Conservation (phyloP, 768 basidiomycete genomes). For the Tulasnella sp. region DNA sequence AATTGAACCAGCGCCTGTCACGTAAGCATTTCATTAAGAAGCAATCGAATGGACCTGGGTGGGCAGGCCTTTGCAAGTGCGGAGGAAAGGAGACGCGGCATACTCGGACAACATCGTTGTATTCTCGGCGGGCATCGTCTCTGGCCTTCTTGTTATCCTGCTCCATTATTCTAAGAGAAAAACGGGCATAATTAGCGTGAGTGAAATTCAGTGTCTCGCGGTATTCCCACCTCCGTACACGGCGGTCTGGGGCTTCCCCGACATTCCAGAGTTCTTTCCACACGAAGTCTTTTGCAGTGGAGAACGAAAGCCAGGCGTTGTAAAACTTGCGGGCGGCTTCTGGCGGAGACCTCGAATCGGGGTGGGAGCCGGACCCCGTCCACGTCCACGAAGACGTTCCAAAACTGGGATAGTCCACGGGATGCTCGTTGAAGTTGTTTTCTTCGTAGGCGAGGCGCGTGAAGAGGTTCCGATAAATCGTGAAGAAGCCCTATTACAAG, state of each 20-base stretch:
- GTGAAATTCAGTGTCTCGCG: neutral
- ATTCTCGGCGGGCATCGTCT: constrained; percentile 80
- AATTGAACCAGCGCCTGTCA: constrained; percentile 63
- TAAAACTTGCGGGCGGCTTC: constrained; percentile 69
- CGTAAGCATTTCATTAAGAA: neutral
- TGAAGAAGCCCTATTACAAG: constrained; percentile 70
- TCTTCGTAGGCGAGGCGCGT: constrained; percentile 77
- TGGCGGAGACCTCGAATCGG: neutral
- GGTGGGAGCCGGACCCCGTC: constrained; percentile 33
- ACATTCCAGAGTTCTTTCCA: constrained; percentile 84
- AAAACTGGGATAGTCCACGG: constrained; percentile 62
- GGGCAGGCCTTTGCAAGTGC: neutral
- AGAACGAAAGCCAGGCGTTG: constrained; percentile 75
- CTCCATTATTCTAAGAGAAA: constrained; percentile 68
- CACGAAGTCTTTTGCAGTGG: constrained; percentile 75
- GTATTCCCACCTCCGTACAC: constrained; percentile 56
- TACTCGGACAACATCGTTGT: constrained; percentile 85
- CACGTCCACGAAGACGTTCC: constrained; percentile 73
- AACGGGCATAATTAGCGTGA: constrained; percentile 6
- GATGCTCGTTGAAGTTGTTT: constrained; percentile 38
- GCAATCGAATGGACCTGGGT: neutral
- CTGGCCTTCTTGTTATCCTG: constrained; percentile 90
- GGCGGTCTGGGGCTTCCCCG: constrained; percentile 78
- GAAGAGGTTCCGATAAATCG: constrained; percentile 83
- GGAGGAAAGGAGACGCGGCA: constrained; percentile 26